Base-by-base conservation (phyloP, 2,329 filamentous ascomycete genomes). In the Rhynchosporium secalis region DNA sequence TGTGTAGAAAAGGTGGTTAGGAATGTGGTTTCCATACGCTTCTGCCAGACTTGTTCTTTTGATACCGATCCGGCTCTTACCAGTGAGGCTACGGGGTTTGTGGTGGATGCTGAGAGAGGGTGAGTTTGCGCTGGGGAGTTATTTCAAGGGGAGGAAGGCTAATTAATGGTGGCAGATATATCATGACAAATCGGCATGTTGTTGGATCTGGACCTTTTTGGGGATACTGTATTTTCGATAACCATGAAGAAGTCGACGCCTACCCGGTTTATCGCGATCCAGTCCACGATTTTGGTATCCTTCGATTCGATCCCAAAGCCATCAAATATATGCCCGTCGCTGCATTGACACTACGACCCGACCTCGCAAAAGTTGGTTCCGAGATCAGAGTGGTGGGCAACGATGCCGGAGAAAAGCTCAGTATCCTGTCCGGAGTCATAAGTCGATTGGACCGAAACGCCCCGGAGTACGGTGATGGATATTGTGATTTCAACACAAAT, bases 361-460 rank as follows among this genome's bases (percentile, higher is more conserved):
- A 96, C 69, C 86, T 92, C 61, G 95, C 95, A 41, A 87, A 86
- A 75, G 94, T 99, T 58, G 95, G 95, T 60, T 87, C 91, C 13
- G 95, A 99, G 77, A 98, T 99, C 69, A 85, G 96, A 69, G 95
- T 99, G 1, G 95, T 99, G 5, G 95, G 95, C 78, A 99, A 99
- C 76, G 95, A 99, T 80, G 95, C 95, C 36, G 95, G 95, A 68
- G 95, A 99, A 76, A 99, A 99, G 78, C 86, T 99, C 69, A 97
- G 92, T 80, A 99, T 99, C 71, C 80, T 99, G 62, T 98, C 95
- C 5, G 95, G 95, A 71, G 94, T 99, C 61, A 99, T 99, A 75
- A 96, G 92, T 78, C 88, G 95, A 71, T 81, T 99, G 63, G 95
- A 99, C 73, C 86, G 95, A 69, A 99, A 99, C 76, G 96, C 96